Base-by-base conservation (phyloP, 345 rosid genomes). In the Cardiospermum halicacabum region DNA sequence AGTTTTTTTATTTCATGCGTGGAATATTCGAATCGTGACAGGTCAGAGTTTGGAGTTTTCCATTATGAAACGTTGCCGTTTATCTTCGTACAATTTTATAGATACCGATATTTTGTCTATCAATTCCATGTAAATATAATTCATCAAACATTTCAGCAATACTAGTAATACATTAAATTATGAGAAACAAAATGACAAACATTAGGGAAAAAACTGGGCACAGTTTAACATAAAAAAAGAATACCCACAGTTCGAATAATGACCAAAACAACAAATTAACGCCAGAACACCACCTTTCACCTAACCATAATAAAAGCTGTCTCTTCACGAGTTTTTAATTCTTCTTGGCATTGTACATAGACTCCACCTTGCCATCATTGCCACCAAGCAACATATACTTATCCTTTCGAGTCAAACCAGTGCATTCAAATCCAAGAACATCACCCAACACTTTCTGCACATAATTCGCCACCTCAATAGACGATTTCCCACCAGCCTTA, bases 341-440 rank as follows among this genome's bases (percentile, higher is more conserved):
- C n/a, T n/a, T 78, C 74, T 82, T 84, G 70, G 69, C 50, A 60
- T 65, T 76, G 70, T 68, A 47, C 74, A 87, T 87, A 10, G 96
- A 92, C 78, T 89, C 98, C 40, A 92, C 94, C 76, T 80, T 88
- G 25, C 98, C 98, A 61, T 92, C 96, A 12, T 86, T 89, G 45
- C 90, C 94, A 18, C 93, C 97, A 4, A 89, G 87, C 84, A 88
- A 64, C 80, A 84, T 2, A 18, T 92, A 89, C 81, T 92, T 89
- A 37, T 92, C 96, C 70, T 89, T 92, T 76, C 97, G 77, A 9
- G 96, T 89, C 67, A 93, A 70, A 18, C 78, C 75, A 1, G 97
- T 90, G 70, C 90, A 56, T 62, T 93, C 90, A 24, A 90, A 90
- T 13, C 98, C 96, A 36, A 90, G 72, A 36, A 65, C 81, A 11